Evolutionary conservation across 345 rosid genomes (phyloP).

Genomic region (Kernera saxatilis): DNA sequence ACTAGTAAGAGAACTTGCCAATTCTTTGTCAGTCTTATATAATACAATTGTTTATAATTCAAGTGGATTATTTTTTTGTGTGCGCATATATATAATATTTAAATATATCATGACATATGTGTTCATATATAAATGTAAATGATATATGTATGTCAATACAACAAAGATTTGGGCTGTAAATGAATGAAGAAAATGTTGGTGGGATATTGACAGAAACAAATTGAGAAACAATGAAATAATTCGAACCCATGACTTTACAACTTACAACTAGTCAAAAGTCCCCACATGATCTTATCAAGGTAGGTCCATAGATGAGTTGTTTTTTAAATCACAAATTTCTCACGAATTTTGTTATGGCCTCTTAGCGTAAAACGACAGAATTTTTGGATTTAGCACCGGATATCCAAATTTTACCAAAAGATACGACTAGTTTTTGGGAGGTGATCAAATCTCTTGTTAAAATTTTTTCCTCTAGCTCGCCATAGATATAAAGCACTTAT

Average conservation of each 20-base stretch:
- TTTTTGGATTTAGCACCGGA: background rate
- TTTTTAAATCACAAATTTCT: background rate
- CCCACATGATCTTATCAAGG: constrained; percentile 31
- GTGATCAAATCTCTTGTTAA: background rate
- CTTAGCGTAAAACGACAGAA: background rate
- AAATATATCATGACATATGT: background rate
- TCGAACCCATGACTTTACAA: constrained; percentile 35
- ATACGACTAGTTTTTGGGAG: background rate
- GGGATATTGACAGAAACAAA: constrained; percentile 22
- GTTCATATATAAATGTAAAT: background rate
- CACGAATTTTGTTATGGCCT: background rate
- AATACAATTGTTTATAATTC: background rate
- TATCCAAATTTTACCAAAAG: background rate
- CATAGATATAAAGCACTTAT: no score
- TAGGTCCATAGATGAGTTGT: constrained; percentile 26
- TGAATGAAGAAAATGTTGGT: constrained; percentile 31
- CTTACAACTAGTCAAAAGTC: constrained; percentile 31
- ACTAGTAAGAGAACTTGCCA: background rate
- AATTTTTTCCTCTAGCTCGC: background rate
- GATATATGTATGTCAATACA: constrained; percentile 2
- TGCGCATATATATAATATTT: constrained; percentile 2
- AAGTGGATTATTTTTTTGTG: background rate
- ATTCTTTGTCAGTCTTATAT: constrained; percentile 6
- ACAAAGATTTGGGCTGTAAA: constrained; percentile 33
- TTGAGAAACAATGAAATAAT: constrained; percentile 17